Evolutionary conservation across 352 stramenopile species (phyloP).

Genomic region (Halophytophthora polymorphica): DNA sequence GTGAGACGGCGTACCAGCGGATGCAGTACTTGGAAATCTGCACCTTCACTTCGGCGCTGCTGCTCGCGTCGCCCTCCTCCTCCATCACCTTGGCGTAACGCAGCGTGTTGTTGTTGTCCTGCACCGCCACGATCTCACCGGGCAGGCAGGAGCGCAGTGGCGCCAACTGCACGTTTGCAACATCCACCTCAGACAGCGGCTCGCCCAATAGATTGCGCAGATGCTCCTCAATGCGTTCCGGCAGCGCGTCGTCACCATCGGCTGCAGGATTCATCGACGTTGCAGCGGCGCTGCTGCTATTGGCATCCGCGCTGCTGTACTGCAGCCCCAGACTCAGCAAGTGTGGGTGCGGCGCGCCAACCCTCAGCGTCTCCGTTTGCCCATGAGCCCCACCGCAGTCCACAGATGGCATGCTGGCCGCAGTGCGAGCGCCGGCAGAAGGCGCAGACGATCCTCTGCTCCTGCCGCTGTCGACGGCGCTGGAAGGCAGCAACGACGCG

Average conservation of each 20-base stretch:
- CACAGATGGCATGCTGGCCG: constrained; percentile 1
- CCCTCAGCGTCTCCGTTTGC: neutral
- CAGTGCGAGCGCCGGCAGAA: constrained; percentile 4
- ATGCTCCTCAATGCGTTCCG: constrained; percentile 21
- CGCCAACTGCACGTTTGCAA: constrained; percentile 21
- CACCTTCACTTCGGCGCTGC: constrained; percentile 37
- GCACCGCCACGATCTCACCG: constrained; percentile 50
- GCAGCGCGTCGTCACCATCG: constrained; percentile 3
- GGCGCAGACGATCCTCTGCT: constrained; percentile 1
- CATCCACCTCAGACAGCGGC: constrained; percentile 28
- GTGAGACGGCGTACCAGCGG: constrained; percentile 37
- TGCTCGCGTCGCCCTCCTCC: constrained; percentile 17
- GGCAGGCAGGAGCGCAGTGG: constrained; percentile 37
- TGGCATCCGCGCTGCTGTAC: neutral
- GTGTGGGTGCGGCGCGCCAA: neutral
- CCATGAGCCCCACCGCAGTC: neutral
- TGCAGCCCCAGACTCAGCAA: neutral
- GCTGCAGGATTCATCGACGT: neutral
- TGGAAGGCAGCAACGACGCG: constrained; percentile 7
- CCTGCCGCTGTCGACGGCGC: constrained; percentile 2
- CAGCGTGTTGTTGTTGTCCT: constrained; percentile 20
- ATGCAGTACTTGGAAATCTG: constrained; percentile 35
- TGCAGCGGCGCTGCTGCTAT: neutral
- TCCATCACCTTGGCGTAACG: constrained; percentile 37
- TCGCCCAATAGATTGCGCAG: constrained; percentile 29